These are phyloP conservation scores for Boletus pseudo-olivaceus DNA, from an alignment of 768 basidiomycete species.

Conservation along the genomic window DNA sequence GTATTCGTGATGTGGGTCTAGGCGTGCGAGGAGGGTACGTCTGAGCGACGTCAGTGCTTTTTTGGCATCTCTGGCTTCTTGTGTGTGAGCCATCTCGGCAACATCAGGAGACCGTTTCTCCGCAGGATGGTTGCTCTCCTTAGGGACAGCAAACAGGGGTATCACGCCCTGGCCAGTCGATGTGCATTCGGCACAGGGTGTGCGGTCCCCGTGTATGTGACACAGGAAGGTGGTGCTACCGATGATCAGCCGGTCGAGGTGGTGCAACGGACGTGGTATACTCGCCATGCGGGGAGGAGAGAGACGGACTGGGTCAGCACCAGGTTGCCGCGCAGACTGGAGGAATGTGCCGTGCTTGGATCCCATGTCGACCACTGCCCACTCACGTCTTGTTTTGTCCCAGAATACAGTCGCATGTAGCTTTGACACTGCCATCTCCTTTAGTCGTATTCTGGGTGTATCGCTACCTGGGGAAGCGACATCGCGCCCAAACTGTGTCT, in stretches of 20 bases:
- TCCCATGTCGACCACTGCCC: conserved; percentile 82
- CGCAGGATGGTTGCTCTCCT: conserved; percentile 10
- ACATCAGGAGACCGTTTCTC: conserved; percentile 23
- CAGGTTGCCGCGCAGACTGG: conserved; percentile 18
- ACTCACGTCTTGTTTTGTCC: conserved; percentile 55
- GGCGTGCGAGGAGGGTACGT: conserved; percentile 57
- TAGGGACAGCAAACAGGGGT: conserved; percentile 43
- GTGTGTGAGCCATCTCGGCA: conserved; percentile 3
- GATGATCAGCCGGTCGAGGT: conserved; percentile 62
- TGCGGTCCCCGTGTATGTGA: conserved; percentile 61
- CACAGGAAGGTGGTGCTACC: conserved; percentile 69
- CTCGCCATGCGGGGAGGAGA: conserved; percentile 68
- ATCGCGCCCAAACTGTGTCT: conserved; percentile 76
- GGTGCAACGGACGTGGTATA: conserved; percentile 57
- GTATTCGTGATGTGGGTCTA: conserved; percentile 25
- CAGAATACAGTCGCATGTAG: conserved; percentile 73
- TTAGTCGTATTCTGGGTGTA: conserved; percentile 66
- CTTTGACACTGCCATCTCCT: conserved; percentile 84
- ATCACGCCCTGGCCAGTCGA: conserved; percentile 52
- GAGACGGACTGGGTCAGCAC: conserved; percentile 43
- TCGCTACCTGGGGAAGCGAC: conserved; percentile 45
- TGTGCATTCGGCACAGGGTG: conserved; percentile 63
- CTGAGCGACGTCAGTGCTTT: conserved; percentile 65
- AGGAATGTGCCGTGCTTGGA: conserved; percentile 82
- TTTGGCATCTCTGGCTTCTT: conserved; percentile 48